A percentile compares a stretch with the other conserved stretches of the same genome.
Conservation (phyloP, 2,329 filamentous ascomycete genomes). For the Laburnicola sp. region DNA sequence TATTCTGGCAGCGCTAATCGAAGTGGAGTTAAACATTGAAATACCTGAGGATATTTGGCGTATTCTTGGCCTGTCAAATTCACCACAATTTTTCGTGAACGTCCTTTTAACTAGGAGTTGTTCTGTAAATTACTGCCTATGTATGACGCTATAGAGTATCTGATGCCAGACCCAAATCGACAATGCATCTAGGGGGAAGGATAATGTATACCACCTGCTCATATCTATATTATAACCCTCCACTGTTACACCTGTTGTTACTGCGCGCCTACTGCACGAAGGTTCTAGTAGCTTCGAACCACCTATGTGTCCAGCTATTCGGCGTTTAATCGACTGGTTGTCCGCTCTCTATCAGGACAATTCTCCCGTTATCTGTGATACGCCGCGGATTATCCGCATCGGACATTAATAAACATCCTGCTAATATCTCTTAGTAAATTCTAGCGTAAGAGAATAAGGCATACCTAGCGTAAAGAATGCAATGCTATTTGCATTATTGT, state of each 20-base stretch:
- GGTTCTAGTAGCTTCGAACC: slow-evolving; percentile 1
- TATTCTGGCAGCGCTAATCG: neutral
- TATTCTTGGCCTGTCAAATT: slow-evolving; percentile 2
- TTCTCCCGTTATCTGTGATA: neutral
- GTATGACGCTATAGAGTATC: neutral
- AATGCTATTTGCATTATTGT: neutral
- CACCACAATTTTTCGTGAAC: slow-evolving; percentile 1
- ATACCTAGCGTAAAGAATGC: slow-evolving; percentile 1
- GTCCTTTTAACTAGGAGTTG: neutral
- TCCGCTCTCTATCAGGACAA: neutral
- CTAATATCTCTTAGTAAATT: neutral
- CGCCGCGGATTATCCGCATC: neutral
- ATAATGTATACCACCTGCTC: too few relatives aligned
- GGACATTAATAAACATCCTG: slow-evolving; percentile 1
- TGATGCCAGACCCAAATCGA: neutral
- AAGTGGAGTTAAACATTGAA: slow-evolving; percentile 4
- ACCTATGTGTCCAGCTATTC: slow-evolving; percentile 1
- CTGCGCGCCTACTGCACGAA: neutral
- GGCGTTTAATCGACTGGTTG: neutral
- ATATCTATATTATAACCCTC: too few relatives aligned
- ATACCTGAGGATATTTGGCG: neutral
- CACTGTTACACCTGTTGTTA: neutral
- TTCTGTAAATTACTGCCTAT: neutral
- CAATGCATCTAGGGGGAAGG: too few relatives aligned
- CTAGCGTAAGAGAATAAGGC: neutral